Evolutionary conservation across 129 eudicot genomes (phyloP).

Genomic region (Scalesia atractyloides): DNA sequence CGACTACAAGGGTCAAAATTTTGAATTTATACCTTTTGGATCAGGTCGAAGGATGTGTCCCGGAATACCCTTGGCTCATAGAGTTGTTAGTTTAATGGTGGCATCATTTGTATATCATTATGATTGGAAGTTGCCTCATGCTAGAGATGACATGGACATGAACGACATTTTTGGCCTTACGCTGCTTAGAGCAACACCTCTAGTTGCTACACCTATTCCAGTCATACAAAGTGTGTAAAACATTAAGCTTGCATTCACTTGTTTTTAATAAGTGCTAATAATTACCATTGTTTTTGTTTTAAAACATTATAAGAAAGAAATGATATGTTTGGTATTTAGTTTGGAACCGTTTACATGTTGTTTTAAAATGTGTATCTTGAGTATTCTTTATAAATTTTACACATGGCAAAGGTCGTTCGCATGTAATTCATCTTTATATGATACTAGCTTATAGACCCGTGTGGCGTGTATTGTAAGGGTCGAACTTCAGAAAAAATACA

Average conservation of each 20-base stretch:
- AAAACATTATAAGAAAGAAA: too few relatives aligned
- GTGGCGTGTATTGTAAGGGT: too few relatives aligned
- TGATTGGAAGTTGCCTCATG: constrained; percentile 4
- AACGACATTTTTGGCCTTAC: neutral
- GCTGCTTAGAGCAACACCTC: constrained; percentile 1
- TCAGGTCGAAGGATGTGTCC: constrained; percentile 8
- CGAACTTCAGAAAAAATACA: too few relatives aligned
- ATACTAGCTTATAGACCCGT: too few relatives aligned
- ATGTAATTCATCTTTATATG: too few relatives aligned
- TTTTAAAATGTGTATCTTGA: too few relatives aligned
- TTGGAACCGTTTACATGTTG: too few relatives aligned
- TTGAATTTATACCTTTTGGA: constrained; percentile 5
- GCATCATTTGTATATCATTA: neutral
- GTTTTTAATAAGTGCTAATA: too few relatives aligned
- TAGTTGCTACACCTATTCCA: neutral
- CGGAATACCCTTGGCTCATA: neutral
- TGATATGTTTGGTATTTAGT: too few relatives aligned
- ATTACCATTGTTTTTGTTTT: too few relatives aligned
- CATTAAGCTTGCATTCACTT: neutral
- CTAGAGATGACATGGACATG: neutral
- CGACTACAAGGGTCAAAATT: neutral
- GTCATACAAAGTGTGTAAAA: neutral
- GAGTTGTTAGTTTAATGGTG: neutral
- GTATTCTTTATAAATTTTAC: too few relatives aligned
- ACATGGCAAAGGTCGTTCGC: too few relatives aligned